A percentile compares a stretch with the other conserved stretches of the same genome.
These are phyloP conservation scores for Alternaria panax DNA, from an alignment of 2,329 filamentous ascomycete genomes.

Conservation along the genomic window DNA sequence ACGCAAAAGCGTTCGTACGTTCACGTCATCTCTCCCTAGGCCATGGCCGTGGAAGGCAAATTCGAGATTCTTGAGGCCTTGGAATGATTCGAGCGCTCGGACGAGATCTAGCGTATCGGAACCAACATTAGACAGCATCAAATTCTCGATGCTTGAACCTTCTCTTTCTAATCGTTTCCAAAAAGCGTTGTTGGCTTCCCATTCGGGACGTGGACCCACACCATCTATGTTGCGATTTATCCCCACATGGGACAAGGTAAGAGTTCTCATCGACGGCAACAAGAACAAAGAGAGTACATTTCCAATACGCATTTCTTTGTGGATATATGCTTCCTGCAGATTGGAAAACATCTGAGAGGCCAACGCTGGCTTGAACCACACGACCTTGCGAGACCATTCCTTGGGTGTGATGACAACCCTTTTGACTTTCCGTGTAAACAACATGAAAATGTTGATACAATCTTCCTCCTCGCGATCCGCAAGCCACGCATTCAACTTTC, in stretches of 20 bases:
- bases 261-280: slow-evolving; percentile 5
- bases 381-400: background rate
- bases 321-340: background rate
- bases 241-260: slow-evolving; percentile 1
- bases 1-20: background rate
- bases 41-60: background rate
- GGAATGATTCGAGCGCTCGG: background rate
- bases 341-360: slow-evolving; percentile 1
- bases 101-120: background rate
- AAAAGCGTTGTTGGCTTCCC: background rate
- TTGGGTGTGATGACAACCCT: background rate
- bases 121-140: background rate
- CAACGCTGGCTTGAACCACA: slow-evolving; percentile 7
- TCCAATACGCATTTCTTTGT: background rate
- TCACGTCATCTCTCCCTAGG: background rate
- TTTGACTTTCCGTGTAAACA: slow-evolving; percentile 2
- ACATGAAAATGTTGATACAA: background rate
- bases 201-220: background rate
- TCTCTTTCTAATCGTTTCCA: slow-evolving; percentile 2
- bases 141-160: slow-evolving; percentile 6
- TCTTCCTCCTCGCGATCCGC: background rate
- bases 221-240: background rate
- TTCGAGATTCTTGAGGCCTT: slow-evolving; percentile 4
- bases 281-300: slow-evolving; percentile 6
- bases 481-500: background rate